phyloP scores from a whole-genome alignment of 75 land plant species.

The Pseudotsuga menziesii region DNA sequence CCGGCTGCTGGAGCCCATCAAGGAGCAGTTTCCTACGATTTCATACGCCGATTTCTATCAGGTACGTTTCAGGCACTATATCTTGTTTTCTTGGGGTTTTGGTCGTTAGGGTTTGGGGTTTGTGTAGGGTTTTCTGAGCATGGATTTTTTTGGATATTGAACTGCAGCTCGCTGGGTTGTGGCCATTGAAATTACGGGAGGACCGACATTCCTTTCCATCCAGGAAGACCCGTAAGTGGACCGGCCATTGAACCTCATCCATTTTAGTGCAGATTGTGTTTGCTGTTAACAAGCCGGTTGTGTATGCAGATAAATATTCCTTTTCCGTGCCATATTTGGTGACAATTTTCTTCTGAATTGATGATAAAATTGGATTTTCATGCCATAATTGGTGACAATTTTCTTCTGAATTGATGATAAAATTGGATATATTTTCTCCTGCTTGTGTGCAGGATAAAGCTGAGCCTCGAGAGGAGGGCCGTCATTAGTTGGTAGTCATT shows the following conservation, averaged over 20 bases:
- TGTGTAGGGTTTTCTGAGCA: too few species aligned
- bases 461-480: too few species aligned
- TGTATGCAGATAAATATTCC: background rate
- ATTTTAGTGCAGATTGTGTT: background rate
- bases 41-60: constrained; percentile 84
- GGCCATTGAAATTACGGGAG: constrained; percentile 97
- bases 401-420: too few species aligned
- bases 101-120: background rate
- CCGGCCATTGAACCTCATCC: too few species aligned
- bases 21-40: constrained; percentile 78
- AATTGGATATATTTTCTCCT: too few species aligned
- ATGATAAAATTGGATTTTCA: too few species aligned
- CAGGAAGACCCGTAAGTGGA: constrained; percentile 71
- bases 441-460: too few species aligned
- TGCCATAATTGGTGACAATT: too few species aligned
- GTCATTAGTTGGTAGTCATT: too few species aligned
- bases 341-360: too few species aligned
- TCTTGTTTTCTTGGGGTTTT: background rate
- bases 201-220: constrained; percentile 88
- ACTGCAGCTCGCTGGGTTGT: constrained; percentile 90
- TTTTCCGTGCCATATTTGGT: too few species aligned
- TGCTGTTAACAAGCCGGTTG: background rate
- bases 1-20: constrained; percentile 69
- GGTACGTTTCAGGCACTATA: constrained; percentile 22
- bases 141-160: background rate